Evolutionary conservation across 2,329 filamentous ascomycete genomes (phyloP), one percentile per base, ranked within the genome.

Genomic region (Pseudocercospora fijiensis): DNA sequence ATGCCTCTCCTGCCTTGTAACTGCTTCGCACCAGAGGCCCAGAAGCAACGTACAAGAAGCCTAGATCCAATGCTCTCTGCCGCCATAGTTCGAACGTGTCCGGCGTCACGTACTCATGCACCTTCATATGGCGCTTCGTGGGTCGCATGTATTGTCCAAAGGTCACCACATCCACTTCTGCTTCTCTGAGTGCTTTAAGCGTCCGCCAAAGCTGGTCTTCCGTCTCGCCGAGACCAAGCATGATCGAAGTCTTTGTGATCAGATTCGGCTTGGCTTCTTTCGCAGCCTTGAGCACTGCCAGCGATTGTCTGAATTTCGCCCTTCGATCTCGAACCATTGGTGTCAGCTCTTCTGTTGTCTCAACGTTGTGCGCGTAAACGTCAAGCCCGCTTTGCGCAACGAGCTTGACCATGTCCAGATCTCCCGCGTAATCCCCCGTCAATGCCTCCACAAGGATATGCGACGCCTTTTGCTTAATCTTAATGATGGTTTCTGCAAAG

Each of bases 81-180:
- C 90, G 86, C 95, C 95, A 99, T 73, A 90, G 81, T 75, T 98
- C 94, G 75, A 99, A 99, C 67, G 89, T 88, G 66, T 90, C 91
- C 0, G 95, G 95, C 0, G 92, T 94, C 53, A 99, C 86, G 76
- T 99, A 99, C 77, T 94, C 92, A 74, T 96, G 90, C 30, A 99
- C 95, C 78, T 96, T 89, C 86, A 99, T 94, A 78, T 99, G 95
- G 51, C 94, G 87, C 83, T 98, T 99, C 4, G 95, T 99, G 1
- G 95, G 95, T 10, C 94, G 91, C 95, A 99, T 99, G 82, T 99
- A 99, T 82, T 99, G 95, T n/a, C 95, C 95, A 71, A 99, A 99
- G 0, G 95, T 99, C 63, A 99, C 92, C 11, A 99, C 92, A 71
- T 99, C 95, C 52, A 97, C 93, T 65, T 90, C 82, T 63, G 87